Conservation (phyloP, 208 protist genomes). For the Acanthamoeba divionensis region DNA sequence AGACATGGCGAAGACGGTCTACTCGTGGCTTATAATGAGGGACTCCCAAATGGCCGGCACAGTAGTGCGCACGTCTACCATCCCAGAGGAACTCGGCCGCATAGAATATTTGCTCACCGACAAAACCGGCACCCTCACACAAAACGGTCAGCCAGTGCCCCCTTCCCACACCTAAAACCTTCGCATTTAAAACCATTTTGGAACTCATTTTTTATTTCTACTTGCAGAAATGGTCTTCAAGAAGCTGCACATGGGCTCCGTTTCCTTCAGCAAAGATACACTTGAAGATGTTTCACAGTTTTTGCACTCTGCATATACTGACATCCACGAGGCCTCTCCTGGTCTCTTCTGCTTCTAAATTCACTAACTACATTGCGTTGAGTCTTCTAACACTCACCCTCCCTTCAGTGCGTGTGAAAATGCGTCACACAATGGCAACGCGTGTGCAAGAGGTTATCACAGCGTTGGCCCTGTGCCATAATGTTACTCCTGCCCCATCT, state of each 20-base stretch:
- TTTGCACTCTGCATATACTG: constrained; percentile 18
- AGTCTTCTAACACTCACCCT: neutral
- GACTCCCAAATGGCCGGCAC: constrained; percentile 83
- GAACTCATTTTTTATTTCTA: neutral
- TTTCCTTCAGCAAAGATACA: constrained; percentile 68
- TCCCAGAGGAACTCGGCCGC: constrained; percentile 97
- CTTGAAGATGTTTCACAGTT: constrained; percentile 54
- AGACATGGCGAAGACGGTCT: constrained; percentile 96
- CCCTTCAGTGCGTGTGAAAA: neutral
- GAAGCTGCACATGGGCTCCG: constrained; percentile 80
- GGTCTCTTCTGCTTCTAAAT: neutral
- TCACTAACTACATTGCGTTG: neutral
- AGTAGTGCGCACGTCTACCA: constrained; percentile 89
- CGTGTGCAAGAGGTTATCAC: constrained; percentile 82
- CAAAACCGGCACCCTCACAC: constrained; percentile 98
- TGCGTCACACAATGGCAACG: constrained; percentile 24
- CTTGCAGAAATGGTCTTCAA: constrained; percentile 77
- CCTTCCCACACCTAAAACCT: neutral
- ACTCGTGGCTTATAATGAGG: constrained; percentile 89
- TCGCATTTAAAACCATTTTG: neutral
- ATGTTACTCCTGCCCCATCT: constrained; percentile 92
- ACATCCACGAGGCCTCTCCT: neutral
- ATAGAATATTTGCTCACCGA: constrained; percentile 96
- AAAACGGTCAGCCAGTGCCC: constrained; percentile 86
- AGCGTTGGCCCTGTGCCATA: constrained; percentile 93